Base-by-base conservation (phyloP, 805 yeast species). In the Metschnikowia matae region DNA sequence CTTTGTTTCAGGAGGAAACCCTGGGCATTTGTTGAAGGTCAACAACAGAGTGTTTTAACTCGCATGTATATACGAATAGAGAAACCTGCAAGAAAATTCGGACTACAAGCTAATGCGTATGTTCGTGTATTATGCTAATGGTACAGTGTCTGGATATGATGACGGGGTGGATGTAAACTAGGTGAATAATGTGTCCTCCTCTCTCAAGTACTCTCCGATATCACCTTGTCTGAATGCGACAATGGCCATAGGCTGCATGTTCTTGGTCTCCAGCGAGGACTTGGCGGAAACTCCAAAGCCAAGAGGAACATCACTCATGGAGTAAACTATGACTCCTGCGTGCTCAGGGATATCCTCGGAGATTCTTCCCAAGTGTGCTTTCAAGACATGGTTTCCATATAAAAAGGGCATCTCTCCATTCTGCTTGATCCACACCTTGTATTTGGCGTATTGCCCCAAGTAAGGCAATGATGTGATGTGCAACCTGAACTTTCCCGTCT, bases 391-490 rank as follows among this genome's bases (percentile, higher is more conserved):
- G 73, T 94, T 94, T 35, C 99, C 99, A 62, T 94, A 94, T 57
- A 94, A 72, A 66, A 86, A 94, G 13, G 99, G 98, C 99, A 94
- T 94, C 70, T 94, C 99, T 61, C 99, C 99, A 65, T 94, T 94
- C 46, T 83, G 84, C 69, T 94, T 94, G 70, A 94, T 89, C 99
- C 99, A 94, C 38, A 94, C 77, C 71, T 92, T 94, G 73, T 85
- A 90, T 67, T 87, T 88, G 45, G 99, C 97, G 65, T 85, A 84
- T 60, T 88, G 85, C 2, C 96, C 85, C 50, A 94, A 72, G 54
- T 88, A 80, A 43, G 87, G 84, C 55, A 94, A 77, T 3, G 97
- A 79, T n/a, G 99, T 94, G 54, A 94, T 85, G 67, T 94, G 99
- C 58, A 94, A 75, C 70, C 96, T 82, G 75, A 94, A 94, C 70